phyloP scores from a whole-genome alignment of 1,284 basidiomycete species.

The Microbotryum violaceum region DNA sequence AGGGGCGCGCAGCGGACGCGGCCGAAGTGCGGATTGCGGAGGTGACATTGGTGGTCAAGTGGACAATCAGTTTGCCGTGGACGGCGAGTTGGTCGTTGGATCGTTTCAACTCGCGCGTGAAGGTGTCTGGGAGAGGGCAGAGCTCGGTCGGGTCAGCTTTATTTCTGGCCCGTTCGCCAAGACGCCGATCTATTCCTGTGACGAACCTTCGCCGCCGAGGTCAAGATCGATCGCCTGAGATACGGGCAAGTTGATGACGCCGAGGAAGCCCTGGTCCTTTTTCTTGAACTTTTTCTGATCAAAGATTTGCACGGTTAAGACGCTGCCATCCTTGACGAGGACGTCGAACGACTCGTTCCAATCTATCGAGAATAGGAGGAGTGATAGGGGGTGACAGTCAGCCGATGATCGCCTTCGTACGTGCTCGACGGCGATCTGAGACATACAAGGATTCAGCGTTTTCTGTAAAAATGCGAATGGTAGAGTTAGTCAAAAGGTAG shows the following conservation, averaged over 20 bases:
- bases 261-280: constrained; percentile 88
- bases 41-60: constrained; percentile 63
- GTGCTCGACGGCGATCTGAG: neutral
- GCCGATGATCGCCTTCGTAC: neutral
- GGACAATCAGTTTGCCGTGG: constrained; percentile 74
- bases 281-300: constrained; percentile 96
- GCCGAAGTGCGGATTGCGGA: constrained; percentile 38
- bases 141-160: neutral
- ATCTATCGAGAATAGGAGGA: constrained; percentile 39
- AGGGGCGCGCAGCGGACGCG: constrained; percentile 39
- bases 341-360: constrained; percentile 92
- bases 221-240: constrained; percentile 83
- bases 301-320: constrained; percentile 89
- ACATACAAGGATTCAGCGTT: constrained; percentile 65
- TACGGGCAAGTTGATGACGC: constrained; percentile 85
- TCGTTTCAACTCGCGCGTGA: constrained; percentile 74
- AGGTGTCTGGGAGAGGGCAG: constrained; percentile 52
- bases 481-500: neutral
- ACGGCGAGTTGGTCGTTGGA: constrained; percentile 79
- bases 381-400: neutral
- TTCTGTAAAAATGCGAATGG: constrained; percentile 41
- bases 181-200: neutral
- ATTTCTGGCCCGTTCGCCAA: neutral
- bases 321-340: constrained; percentile 79
- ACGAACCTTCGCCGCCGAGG: constrained; percentile 75